Conservation (phyloP, 176 grass and related monocot genomes). For the Thalia dealbata region DNA sequence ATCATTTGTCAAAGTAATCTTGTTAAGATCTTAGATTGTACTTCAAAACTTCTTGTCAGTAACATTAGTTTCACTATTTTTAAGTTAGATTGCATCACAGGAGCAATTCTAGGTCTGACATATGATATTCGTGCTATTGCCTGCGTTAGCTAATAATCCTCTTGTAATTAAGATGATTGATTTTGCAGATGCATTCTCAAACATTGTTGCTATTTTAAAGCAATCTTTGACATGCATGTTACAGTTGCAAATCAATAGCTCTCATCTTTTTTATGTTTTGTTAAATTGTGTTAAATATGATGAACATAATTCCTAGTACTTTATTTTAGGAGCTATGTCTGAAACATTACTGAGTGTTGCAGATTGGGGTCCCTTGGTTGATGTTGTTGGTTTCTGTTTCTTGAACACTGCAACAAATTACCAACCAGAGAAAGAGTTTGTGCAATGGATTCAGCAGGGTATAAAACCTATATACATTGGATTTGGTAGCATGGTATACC, state of each 20-base stretch:
- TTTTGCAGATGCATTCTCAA: not conserved
- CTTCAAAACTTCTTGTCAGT: not conserved
- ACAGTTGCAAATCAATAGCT: not conserved
- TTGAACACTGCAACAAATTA: slow-evolving; percentile 61
- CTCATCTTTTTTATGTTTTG: not conserved
- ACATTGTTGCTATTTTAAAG: not conserved
- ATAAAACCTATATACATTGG: slow-evolving; percentile 73
- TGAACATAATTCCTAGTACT: not conserved
- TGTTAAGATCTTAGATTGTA: not conserved
- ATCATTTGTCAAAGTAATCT: too few species aligned
- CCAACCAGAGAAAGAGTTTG: slow-evolving; percentile 41
- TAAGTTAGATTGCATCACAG: not conserved
- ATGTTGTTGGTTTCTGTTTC: slow-evolving; percentile 79
- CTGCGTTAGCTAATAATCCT: too few species aligned
- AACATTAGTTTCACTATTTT: not conserved
- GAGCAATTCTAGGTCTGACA: too few species aligned
- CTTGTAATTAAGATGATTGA: too few species aligned
- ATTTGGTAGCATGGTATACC: slow-evolving; percentile 60
- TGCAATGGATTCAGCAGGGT: slow-evolving; percentile 40
- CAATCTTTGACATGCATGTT: not conserved
- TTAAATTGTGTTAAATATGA: not conserved
- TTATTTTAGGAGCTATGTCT: not conserved
- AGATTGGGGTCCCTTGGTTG: slow-evolving; percentile 68
- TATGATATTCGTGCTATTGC: too few species aligned
- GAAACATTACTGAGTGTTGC: slow-evolving; percentile 11